Base-by-base conservation (phyloP, 1,284 basidiomycete species). In the Phellinidium pouzarii region DNA sequence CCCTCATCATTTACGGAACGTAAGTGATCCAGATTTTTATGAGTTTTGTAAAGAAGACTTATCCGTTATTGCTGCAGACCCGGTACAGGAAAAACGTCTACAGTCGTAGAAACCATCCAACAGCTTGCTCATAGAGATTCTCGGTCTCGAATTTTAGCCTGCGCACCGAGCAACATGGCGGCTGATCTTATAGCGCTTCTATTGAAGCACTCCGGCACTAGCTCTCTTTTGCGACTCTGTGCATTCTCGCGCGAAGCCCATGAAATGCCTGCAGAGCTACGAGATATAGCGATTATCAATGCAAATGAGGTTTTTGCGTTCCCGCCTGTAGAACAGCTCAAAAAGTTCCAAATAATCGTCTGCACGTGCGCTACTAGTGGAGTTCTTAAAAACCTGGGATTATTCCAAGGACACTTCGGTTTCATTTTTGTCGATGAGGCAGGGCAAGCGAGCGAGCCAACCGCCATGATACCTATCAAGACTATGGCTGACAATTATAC, bases 1-100 rank as follows among this genome's bases (percentile, higher is more conserved):
- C 77, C 0, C 79, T 79, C 54, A 65, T 79, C n/a, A 66, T 80
- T 3, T 79, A 75, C 61, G 78, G 77, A 34, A 76, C 77, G 76
- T 78, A 58, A 59, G 75, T 69, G 3, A 47, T 31, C 42, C 26
- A 22, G 42, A 17, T 31, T 22, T 53, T 26, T 8, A 14, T 14
- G 17, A 25, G n/a, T 23, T 3, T 22, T 20, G 26, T 17, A 34
- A 20, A 25, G 51, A 23, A 54, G 27, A 23, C n/a, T 25, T 44
- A n/a, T 49, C 8, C 27, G 50, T 17, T 9, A 23, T 14, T 34
- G n/a, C 29, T 40, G 9, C 47, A 79, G 77, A 4, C 76, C 76
- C 2, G 77, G 78, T 19, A 78, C 78, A 1, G 78, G 77, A 3
- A 78, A 78, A 58, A 78, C 75, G 0, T 68, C 75, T 26, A 77